Evolutionary conservation across 176 grass and related monocot species (phyloP), one percentile per base, ranked within the genome.

Genomic region (Lolium rigidum): DNA sequence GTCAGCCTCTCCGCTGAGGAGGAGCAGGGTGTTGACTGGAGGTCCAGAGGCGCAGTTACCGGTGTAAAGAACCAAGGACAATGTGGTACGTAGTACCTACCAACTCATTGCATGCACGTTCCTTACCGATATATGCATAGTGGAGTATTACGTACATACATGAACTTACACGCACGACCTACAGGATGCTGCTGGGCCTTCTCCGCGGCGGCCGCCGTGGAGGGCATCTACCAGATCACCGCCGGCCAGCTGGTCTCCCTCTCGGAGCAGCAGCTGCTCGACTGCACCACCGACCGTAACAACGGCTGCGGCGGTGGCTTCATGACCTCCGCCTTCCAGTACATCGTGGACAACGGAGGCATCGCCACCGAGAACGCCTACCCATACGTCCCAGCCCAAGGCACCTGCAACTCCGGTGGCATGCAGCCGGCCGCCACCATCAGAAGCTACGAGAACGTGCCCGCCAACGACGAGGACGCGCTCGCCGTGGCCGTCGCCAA

Each of bases 181-280:
- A 7, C 41, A 43, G 52, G 82, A 10, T 61, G 81, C 54, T 91
- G 90, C 50, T 91, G 82, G 90, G 86, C 90, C 6, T 91, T 91
- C 81, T 85, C 90, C 6, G 90, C 76, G 38, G 86, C 6, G 37
- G 79, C 86, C 25, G 86, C 79, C 13, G 55, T 82, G 39, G 79
- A 88, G 63, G 79, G 86, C 14, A 82, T 82, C 12, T 50, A 71
- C 37, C 21, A 83, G 74, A 82, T 88, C 51, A 47, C 1, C 6
- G 77, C 54, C 10, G 79, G 86, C 57, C 21, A 46, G 56, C 65
- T 87, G 15, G 44, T 76, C n/a, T 71, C 62, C 9, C 71, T 87
- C 52, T 87, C 85, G 0, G 85, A 82, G 85, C 78, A 87, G 73
- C 59, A 87, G 77, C 24, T 82, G 5, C 20, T 87, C 20, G 78